Percentiles rank a stretch among this genome's conserved stretches.
Evolutionary conservation across 2,329 filamentous ascomycete genomes (phyloP).

Genomic region (Arthrobotrys musiformis): DNA sequence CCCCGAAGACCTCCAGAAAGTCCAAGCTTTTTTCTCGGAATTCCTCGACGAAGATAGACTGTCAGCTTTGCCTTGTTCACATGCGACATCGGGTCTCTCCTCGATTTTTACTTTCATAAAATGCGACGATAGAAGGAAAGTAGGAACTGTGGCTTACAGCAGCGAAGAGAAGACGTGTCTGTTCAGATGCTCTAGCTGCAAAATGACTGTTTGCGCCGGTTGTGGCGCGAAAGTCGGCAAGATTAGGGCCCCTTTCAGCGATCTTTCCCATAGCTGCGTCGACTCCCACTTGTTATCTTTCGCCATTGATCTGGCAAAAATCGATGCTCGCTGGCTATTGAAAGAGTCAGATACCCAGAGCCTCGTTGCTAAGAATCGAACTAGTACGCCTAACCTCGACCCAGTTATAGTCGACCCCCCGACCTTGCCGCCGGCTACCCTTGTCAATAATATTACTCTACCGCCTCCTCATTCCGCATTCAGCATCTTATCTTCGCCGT

Average conservation of each 20-base stretch:
- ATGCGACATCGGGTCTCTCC: not conserved
- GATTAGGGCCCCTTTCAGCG: not conserved
- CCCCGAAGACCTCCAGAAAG: conserved; percentile 5
- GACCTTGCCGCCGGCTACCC: no score
- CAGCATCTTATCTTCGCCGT: no score
- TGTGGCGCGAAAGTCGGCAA: conserved; percentile 22
- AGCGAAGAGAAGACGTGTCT: conserved; percentile 14
- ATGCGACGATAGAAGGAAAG: conserved; percentile 28
- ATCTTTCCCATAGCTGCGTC: conserved; percentile 13
- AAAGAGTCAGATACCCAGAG: conserved; percentile 9
- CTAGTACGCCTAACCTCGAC: not conserved
- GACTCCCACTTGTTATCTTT: conserved; percentile 34
- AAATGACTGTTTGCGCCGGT: conserved; percentile 28
- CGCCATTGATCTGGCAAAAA: conserved; percentile 24
- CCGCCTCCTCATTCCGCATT: no score
- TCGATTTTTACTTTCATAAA: conserved; percentile 16
- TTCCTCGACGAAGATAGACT: not conserved
- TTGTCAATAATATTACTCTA: no score
- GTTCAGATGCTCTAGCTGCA: conserved; percentile 33
- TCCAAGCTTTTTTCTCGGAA: conserved; percentile 2
- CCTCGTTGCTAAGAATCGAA: not conserved
- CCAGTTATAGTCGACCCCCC: no score
- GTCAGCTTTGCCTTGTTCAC: not conserved
- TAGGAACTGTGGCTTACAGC: not conserved
- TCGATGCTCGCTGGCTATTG: conserved; percentile 37